Evolutionary conservation across 2,329 filamentous ascomycete genomes (phyloP).

Genomic region (Coniochaeta ligniaria): DNA sequence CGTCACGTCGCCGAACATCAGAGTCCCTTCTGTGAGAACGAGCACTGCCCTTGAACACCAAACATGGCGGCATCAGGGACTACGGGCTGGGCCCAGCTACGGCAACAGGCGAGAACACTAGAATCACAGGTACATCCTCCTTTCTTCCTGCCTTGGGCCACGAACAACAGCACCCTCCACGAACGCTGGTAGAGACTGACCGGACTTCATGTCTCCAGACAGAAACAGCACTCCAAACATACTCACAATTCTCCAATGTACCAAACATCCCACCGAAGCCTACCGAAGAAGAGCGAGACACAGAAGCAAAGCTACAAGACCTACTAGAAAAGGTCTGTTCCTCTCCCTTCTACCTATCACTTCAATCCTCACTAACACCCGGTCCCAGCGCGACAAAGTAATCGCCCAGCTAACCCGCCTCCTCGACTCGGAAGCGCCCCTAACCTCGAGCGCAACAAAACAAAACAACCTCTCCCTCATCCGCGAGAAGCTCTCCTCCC

Average conservation of each 20-base stretch:
- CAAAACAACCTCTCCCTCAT: constrained; percentile 92
- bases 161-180: background rate
- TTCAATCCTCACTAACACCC: constrained; percentile 7
- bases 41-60: background rate
- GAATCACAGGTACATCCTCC: constrained; percentile 71
- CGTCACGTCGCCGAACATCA: background rate
- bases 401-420: constrained; percentile 79
- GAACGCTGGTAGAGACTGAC: background rate
- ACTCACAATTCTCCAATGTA: constrained; percentile 83
- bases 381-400: constrained; percentile 67
- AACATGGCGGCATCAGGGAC: constrained; percentile 25
- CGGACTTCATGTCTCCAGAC: constrained; percentile 48
- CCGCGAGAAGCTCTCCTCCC: constrained; percentile 80
- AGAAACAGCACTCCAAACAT: constrained; percentile 74
- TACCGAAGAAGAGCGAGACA: constrained; percentile 73
- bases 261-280: constrained; percentile 75
- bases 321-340: constrained; percentile 67
- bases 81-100: constrained; percentile 84
- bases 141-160: background rate
- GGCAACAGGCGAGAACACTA: constrained; percentile 81
- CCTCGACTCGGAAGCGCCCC: constrained; percentile 83
- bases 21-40: background rate
- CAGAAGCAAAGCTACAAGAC: constrained; percentile 76
- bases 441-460: constrained; percentile 89
- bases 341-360: background rate